Evolutionary conservation across 2,329 filamentous ascomycete genomes (phyloP).

Genomic region (Clonostachys sp.): DNA sequence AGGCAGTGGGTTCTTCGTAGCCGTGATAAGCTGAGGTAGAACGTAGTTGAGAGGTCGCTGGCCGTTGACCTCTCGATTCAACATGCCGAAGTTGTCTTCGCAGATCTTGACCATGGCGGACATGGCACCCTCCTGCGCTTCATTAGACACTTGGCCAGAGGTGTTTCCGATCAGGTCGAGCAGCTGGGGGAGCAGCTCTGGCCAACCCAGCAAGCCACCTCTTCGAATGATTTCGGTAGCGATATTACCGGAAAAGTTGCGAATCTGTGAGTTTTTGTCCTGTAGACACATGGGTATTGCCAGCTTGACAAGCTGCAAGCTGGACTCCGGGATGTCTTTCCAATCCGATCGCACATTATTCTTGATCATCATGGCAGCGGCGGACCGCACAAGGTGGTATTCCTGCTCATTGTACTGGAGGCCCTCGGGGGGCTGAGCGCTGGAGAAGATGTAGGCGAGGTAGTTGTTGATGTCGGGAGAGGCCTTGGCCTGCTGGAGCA

Average conservation of each 20-base stretch:
- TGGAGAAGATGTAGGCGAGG: conserved; percentile 85
- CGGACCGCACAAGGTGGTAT: conserved; percentile 75
- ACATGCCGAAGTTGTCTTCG: conserved; percentile 84
- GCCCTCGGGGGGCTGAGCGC: conserved; percentile 54
- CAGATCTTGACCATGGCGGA: conserved; percentile 90
- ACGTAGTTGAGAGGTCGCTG: conserved; percentile 84
- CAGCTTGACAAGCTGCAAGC: conserved; percentile 73
- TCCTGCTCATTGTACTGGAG: conserved; percentile 55
- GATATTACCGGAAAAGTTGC: conserved; percentile 86
- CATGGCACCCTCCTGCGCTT: conserved; percentile 91
- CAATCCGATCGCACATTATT: conserved; percentile 80
- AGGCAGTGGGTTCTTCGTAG: conserved; percentile 70
- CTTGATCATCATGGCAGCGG: conserved; percentile 92
- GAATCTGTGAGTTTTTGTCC: conserved; percentile 77
- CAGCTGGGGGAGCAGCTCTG: conserved; percentile 81
- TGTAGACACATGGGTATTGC: conserved; percentile 75
- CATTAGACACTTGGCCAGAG: conserved; percentile 59
- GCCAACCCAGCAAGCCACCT: conserved; percentile 86
- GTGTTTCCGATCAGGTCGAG: conserved; percentile 73
- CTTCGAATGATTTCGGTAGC: conserved; percentile 86
- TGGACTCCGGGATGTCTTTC: conserved; percentile 69
- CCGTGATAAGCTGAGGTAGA: conserved; percentile 85
- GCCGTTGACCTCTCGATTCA: conserved; percentile 84
- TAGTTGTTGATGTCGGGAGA: conserved; percentile 98
- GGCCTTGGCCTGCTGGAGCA: conserved; percentile 83